Evolutionary conservation across 2,329 filamentous ascomycete genomes (phyloP).

Genomic region (Pestalotiopsis sp.): DNA sequence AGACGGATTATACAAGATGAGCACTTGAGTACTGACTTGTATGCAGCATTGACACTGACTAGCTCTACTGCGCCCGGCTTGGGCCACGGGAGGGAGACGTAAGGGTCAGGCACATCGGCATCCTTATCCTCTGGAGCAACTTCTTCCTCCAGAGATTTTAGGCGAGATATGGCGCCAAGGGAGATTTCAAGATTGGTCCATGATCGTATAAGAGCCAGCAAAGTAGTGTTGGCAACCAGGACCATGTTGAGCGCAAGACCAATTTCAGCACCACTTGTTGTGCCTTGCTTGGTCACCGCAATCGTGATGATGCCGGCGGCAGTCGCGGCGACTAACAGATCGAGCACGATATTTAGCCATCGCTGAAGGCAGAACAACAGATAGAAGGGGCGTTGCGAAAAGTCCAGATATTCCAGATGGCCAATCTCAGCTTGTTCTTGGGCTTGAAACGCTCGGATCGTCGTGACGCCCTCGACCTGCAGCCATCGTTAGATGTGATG

Average conservation of each 20-base stretch:
- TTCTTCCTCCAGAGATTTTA: conserved; percentile 31
- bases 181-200: conserved; percentile 39
- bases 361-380: conserved; percentile 52
- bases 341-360: conserved; percentile 55
- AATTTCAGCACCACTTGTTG: conserved; percentile 29
- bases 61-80: conserved; percentile 32
- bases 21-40: neutral
- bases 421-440: conserved; percentile 25
- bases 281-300: conserved; percentile 24
- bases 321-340: conserved; percentile 50
- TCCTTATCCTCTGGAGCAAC: conserved; percentile 22
- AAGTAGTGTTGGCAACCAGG: conserved; percentile 35
- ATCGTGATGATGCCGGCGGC: conserved; percentile 37
- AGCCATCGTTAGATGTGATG: neutral
- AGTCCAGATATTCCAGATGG: conserved; percentile 37
- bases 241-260: conserved; percentile 39
- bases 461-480: conserved; percentile 42
- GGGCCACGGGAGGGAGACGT: conserved; percentile 28
- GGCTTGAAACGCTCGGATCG: conserved; percentile 53
- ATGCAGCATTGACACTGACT: neutral
- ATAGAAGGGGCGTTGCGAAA: conserved; percentile 52
- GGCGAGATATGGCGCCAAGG: conserved; percentile 35
- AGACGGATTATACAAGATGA: neutral
- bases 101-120: neutral
- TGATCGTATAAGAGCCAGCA: conserved; percentile 32